phyloP scores from a whole-genome alignment of 106 monocot genomes.

The Posidonia australis region DNA sequence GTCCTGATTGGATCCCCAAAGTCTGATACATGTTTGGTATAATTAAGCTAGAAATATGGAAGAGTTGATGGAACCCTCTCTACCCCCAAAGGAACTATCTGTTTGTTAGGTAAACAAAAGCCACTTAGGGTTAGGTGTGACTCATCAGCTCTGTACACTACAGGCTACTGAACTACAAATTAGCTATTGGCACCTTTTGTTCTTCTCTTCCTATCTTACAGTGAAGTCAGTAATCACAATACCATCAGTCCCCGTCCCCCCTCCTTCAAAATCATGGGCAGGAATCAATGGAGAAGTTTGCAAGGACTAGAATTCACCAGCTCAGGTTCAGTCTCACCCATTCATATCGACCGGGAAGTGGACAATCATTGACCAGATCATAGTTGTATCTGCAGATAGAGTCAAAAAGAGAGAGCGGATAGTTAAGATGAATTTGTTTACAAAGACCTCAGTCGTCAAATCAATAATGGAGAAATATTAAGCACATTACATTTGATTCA shows the following conservation, averaged over 20 bases:
- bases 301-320: neutral
- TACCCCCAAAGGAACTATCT: constrained; percentile 1
- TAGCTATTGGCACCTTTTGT: neutral
- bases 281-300: too few relatives aligned
- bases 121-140: constrained; percentile 6
- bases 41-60: too few relatives aligned
- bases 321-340: constrained; percentile 9
- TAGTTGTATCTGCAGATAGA: constrained; percentile 17
- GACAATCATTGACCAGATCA: constrained; percentile 23
- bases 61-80: constrained; percentile 2
- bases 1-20: neutral
- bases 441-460: too few relatives aligned
- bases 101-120: constrained; percentile 1
- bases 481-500: too few relatives aligned
- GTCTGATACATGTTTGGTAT: neutral
- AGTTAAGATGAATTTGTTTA: too few relatives aligned
- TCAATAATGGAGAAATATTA: too few relatives aligned
- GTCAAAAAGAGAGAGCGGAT: neutral
- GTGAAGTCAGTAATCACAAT: too few relatives aligned
- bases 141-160: constrained; percentile 12
- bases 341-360: constrained; percentile 23
- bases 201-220: neutral
- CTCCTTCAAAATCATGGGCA: neutral
- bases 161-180: neutral
- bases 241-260: neutral